phyloP scores from a whole-genome alignment of 2,329 filamentous ascomycete species.

The Orbilia javanica region DNA sequence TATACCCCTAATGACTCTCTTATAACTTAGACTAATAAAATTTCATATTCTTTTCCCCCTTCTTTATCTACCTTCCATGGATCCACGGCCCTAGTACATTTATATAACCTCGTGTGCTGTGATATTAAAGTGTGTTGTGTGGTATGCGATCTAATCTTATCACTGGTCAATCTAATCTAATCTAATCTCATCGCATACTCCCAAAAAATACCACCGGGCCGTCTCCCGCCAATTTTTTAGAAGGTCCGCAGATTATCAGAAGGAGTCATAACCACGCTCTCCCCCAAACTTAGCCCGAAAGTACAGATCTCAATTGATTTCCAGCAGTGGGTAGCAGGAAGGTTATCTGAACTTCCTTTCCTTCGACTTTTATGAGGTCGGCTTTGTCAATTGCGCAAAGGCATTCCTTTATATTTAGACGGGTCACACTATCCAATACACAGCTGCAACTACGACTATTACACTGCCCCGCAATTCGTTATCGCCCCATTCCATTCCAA shows the following conservation, averaged over 20 bases:
- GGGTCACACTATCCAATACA: slow-evolving; percentile 15
- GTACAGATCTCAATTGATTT: not conserved
- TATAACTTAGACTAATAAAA: slow-evolving; percentile 4
- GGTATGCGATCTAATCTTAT: not conserved
- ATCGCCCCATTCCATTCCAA: not conserved
- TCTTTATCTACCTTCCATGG: not conserved
- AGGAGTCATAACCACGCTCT: slow-evolving; percentile 44
- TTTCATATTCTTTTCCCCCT: not conserved
- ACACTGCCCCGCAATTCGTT: slow-evolving; percentile 31
- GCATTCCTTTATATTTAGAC: slow-evolving; percentile 34
- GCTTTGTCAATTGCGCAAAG: slow-evolving; percentile 48
- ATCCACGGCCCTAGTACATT: too few relatives aligned
- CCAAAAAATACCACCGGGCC: slow-evolving; percentile 17
- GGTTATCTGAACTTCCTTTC: not conserved
- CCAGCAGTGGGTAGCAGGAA: not conserved
- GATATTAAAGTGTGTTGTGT: slow-evolving; percentile 34
- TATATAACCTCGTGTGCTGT: too few relatives aligned
- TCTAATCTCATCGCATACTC: slow-evolving; percentile 41
- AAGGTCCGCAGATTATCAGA: not conserved
- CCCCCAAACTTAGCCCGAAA: not conserved
- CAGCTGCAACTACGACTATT: not conserved
- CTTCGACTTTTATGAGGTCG: slow-evolving; percentile 32
- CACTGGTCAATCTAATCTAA: not conserved
- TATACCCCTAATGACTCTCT: slow-evolving; percentile 24
- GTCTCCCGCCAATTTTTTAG: slow-evolving; percentile 35